phyloP scores from a whole-genome alignment of 208 protist species.

The Crithidia acanthocephali region DNA sequence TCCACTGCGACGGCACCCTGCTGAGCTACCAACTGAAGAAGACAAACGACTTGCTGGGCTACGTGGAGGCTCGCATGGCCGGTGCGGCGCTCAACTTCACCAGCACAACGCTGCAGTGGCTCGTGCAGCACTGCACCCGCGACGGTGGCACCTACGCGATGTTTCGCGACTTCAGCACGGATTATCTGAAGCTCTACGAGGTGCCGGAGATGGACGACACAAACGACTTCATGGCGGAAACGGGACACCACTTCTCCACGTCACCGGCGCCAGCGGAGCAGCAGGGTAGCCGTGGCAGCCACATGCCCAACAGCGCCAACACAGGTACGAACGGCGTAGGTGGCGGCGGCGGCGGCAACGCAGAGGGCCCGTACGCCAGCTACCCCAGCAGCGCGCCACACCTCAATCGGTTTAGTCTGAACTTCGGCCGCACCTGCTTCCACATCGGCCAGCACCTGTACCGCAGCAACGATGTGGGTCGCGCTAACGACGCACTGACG shows the following conservation, averaged over 20 bases:
- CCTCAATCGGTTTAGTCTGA: conserved; percentile 45
- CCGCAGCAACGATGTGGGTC: conserved; percentile 40
- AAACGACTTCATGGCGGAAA: conserved; percentile 26
- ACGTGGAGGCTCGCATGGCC: conserved; percentile 65
- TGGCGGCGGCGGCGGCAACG: not conserved
- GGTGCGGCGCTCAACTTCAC: conserved; percentile 87
- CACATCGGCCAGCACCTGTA: conserved; percentile 66
- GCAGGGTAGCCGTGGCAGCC: no score
- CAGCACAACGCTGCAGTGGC: conserved; percentile 76
- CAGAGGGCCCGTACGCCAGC: not conserved
- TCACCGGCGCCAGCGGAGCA: not conserved
- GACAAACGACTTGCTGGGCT: conserved; percentile 69
- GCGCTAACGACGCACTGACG: conserved; percentile 51
- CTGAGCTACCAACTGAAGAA: conserved; percentile 74
- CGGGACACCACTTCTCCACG: conserved; percentile 19
- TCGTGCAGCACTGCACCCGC: conserved; percentile 61
- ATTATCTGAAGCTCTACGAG: conserved; percentile 77
- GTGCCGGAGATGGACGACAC: conserved; percentile 41
- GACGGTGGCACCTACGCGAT: conserved; percentile 77
- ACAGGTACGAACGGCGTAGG: not conserved
- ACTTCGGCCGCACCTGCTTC: conserved; percentile 75
- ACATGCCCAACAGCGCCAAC: not conserved
- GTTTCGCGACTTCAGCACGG: conserved; percentile 51
- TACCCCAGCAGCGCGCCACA: conserved; percentile 13
- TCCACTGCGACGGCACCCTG: conserved; percentile 79